phyloP scores from a whole-genome alignment of 1,284 basidiomycete genomes.

The Microstroma glucosiphilum region DNA sequence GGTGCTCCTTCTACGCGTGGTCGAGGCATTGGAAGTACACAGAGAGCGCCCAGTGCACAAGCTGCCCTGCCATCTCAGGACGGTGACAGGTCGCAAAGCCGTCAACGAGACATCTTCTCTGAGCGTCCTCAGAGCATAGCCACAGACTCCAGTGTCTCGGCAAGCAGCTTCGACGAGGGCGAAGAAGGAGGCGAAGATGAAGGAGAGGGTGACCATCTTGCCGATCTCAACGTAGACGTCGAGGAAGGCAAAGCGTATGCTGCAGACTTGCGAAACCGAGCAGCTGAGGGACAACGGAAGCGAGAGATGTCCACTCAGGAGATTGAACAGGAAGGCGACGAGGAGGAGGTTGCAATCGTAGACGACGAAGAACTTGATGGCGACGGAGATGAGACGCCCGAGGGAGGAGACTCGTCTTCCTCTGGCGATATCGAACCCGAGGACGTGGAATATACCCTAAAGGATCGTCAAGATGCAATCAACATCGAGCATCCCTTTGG shows the following conservation, averaged over 20 bases:
- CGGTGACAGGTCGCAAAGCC: neutral
- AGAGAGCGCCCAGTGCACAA: too few species aligned
- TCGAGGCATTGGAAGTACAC: too few species aligned
- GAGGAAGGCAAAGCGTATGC: slow-evolving; percentile 35
- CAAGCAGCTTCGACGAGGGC: slow-evolving; percentile 15
- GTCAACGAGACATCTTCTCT: slow-evolving; percentile 24
- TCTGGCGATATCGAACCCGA: slow-evolving; percentile 22
- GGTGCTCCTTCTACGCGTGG: too few species aligned
- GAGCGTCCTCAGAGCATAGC: slow-evolving; percentile 20
- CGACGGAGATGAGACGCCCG: slow-evolving; percentile 10
- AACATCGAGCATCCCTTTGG: slow-evolving; percentile 99
- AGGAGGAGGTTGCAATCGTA: slow-evolving; percentile 13
- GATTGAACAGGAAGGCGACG: slow-evolving; percentile 3
- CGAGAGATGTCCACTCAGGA: neutral
- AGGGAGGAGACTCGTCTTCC: slow-evolving; percentile 4
- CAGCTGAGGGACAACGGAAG: neutral
- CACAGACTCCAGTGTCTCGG: slow-evolving; percentile 26
- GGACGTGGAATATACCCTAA: slow-evolving; percentile 82
- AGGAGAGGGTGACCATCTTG: slow-evolving; percentile 11
- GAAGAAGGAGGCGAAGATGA: slow-evolving; percentile 11
- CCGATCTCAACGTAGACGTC: slow-evolving; percentile 14
- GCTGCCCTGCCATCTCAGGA: too few species aligned
- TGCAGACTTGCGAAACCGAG: slow-evolving; percentile 25
- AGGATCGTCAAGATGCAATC: slow-evolving; percentile 89
- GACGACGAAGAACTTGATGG: slow-evolving; percentile 19